These are phyloP conservation scores for Sicyos baderoa DNA, from an alignment of 306 rosid genomes.

Conservation along the genomic window DNA sequence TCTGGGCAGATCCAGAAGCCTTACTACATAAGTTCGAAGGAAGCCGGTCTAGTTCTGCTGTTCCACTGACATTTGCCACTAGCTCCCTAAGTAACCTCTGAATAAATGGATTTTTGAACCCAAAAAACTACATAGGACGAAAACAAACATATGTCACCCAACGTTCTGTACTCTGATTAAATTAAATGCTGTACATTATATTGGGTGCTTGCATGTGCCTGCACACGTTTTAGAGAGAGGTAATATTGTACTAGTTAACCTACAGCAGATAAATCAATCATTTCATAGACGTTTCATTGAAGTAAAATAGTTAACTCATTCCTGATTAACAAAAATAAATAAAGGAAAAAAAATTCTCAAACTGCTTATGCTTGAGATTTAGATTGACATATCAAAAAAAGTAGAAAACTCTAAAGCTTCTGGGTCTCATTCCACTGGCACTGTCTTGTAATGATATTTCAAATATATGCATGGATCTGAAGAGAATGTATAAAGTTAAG, in stretches of 20 bases:
- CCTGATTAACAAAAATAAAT: not conserved
- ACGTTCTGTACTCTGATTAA: conserved; percentile 6
- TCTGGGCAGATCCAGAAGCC: conserved; percentile 27
- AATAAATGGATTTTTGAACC: conserved; percentile 66
- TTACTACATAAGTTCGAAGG: conserved; percentile 30
- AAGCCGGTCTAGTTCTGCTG: conserved; percentile 33
- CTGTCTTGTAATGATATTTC: not conserved
- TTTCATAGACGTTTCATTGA: not conserved
- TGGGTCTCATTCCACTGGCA: not conserved
- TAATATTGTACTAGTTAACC: not conserved
- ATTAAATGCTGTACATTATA: conserved; percentile 11
- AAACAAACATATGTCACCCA: conserved; percentile 22
- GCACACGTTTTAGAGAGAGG: not conserved
- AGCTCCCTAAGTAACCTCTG: conserved; percentile 71
- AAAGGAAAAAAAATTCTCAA: not conserved
- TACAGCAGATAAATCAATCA: not conserved
- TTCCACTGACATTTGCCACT: conserved; percentile 52
- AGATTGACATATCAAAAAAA: not conserved
- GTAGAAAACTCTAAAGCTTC: not conserved
- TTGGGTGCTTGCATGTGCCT: not conserved
- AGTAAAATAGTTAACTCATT: conserved; percentile 1
- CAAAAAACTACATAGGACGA: conserved; percentile 59
- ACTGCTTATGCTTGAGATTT: not conserved
- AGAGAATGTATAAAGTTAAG: not conserved
- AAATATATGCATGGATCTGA: not conserved